A percentile compares a stretch with the other conserved stretches of the same genome.
Conservation (phyloP, 768 basidiomycete genomes). For the Sporobolomyces pararoseus region DNA sequence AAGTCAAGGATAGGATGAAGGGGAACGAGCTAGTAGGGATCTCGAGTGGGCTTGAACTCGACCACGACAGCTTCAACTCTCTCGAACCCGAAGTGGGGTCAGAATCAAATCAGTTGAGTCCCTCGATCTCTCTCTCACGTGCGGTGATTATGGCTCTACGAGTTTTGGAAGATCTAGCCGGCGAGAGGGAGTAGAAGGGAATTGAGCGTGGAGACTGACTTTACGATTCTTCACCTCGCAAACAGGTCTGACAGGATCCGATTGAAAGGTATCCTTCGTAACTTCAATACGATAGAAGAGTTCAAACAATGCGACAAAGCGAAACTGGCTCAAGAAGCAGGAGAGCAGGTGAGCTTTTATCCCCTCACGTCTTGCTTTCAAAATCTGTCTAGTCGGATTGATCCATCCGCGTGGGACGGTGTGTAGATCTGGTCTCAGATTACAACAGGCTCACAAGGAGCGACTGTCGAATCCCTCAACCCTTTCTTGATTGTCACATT, state of each 20-base stretch:
- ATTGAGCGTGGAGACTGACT: too few species aligned
- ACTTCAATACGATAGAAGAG: slow-evolving; percentile 95
- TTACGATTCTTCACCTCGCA: too few species aligned
- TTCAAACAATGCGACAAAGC: slow-evolving; percentile 87
- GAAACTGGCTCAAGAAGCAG: slow-evolving; percentile 69
- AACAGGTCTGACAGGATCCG: slow-evolving; percentile 46
- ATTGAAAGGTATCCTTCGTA: slow-evolving; percentile 71
- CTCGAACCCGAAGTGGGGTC: not conserved
- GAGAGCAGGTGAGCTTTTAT: slow-evolving; percentile 52
- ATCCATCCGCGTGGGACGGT: too few species aligned
- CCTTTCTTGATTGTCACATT: slow-evolving; percentile 86
- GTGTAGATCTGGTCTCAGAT: slow-evolving; percentile 65
- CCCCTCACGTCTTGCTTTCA: not conserved
- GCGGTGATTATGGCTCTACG: not conserved
- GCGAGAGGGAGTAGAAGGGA: not conserved
- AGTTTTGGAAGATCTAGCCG: too few species aligned
- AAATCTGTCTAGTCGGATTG: too few species aligned
- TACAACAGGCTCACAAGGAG: slow-evolving; percentile 22
- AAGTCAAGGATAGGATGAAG: slow-evolving; percentile 70
- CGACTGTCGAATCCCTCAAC: slow-evolving; percentile 59
- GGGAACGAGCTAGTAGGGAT: slow-evolving; percentile 65
- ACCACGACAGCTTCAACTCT: slow-evolving; percentile 44
- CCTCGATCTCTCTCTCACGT: too few species aligned
- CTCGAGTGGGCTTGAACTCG: slow-evolving; percentile 54
- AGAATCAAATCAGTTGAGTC: not conserved